Percentiles rank a stretch among this genome's conserved stretches.
phyloP scores from a whole-genome alignment of 306 rosid species.

The Cucurbita maxima region DNA sequence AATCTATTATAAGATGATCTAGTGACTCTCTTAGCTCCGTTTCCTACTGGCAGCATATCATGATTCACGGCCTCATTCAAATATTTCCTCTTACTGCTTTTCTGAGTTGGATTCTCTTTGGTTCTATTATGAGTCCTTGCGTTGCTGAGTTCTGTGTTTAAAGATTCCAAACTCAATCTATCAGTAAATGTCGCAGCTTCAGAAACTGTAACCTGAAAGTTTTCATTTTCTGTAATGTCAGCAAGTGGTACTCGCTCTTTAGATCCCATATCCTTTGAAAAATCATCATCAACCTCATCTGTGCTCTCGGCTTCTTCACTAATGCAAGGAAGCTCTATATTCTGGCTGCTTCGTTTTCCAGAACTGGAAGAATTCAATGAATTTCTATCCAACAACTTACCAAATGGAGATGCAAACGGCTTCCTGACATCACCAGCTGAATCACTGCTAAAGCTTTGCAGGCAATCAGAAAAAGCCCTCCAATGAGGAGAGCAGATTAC shows the following conservation, averaged over 20 bases:
- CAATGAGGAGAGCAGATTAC: constrained; percentile 13
- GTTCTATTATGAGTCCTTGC: constrained; percentile 30
- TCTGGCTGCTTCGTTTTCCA: constrained; percentile 46
- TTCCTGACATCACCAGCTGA: constrained; percentile 24
- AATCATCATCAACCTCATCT: constrained; percentile 42
- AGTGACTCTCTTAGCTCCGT: constrained; percentile 29
- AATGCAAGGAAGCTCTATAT: constrained; percentile 76
- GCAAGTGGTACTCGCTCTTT: constrained; percentile 42
- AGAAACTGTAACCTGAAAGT: constrained; percentile 27
- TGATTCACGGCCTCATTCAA: constrained; percentile 34
- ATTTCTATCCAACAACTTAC: constrained; percentile 59
- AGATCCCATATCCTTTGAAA: constrained; percentile 20
- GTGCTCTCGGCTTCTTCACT: constrained; percentile 68
- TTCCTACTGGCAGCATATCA: constrained; percentile 30
- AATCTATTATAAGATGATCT: constrained; percentile 30
- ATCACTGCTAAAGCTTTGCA: constrained; percentile 23
- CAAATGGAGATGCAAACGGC: constrained; percentile 39
- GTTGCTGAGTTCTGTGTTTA: constrained; percentile 30
- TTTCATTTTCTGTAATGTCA: constrained; percentile 30
- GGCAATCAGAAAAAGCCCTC: constrained; percentile 44
- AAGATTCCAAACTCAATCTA: constrained; percentile 36
- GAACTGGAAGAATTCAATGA: constrained; percentile 45
- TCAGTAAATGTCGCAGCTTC: constrained; percentile 28
- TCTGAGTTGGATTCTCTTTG: constrained; percentile 29
- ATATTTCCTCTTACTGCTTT: constrained; percentile 25